Percentiles rank a stretch among this genome's conserved stretches.
Conservation (phyloP, 148 eudicot species). For the Fagopyrum tataricum region DNA sequence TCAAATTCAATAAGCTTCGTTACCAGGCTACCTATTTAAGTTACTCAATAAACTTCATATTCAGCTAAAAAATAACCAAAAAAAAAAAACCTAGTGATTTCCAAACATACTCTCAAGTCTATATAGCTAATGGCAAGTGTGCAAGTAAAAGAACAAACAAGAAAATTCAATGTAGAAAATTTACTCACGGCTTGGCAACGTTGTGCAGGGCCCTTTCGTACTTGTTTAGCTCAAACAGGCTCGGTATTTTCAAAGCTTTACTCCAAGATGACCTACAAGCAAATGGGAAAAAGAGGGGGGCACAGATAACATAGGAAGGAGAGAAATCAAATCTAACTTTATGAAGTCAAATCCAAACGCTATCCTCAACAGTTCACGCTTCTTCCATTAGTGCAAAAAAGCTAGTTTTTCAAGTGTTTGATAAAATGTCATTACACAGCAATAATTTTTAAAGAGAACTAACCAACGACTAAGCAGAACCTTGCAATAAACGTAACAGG, state of each 20-base stretch:
- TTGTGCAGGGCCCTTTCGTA: not conserved
- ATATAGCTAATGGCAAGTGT: not conserved
- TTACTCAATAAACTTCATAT: too few species aligned
- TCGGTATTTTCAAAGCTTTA: not conserved
- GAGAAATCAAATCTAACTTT: not conserved
- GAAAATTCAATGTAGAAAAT: not conserved
- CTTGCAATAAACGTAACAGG: constrained; percentile 9
- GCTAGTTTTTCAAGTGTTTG: not conserved
- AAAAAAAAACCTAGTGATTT: too few species aligned
- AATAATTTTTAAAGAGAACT: not conserved
- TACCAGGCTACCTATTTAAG: too few species aligned
- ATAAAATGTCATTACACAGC: not conserved
- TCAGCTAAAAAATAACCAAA: too few species aligned
- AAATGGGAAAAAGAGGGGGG: not conserved
- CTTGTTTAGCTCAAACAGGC: not conserved
- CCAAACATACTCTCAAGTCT: not conserved
- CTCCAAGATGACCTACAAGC: not conserved
- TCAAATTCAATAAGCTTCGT: too few species aligned
- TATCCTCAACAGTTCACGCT: not conserved
- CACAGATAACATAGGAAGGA: not conserved
- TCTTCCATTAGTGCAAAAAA: not conserved
- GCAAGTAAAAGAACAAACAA: not conserved
- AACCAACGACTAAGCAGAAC: not conserved
- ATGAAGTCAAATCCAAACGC: not conserved
- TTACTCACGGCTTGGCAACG: not conserved